Evolutionary conservation across 106 monocot genomes (phyloP), one percentile per base, ranked within the genome.

Genomic region (Dioscorea dumetorum): DNA sequence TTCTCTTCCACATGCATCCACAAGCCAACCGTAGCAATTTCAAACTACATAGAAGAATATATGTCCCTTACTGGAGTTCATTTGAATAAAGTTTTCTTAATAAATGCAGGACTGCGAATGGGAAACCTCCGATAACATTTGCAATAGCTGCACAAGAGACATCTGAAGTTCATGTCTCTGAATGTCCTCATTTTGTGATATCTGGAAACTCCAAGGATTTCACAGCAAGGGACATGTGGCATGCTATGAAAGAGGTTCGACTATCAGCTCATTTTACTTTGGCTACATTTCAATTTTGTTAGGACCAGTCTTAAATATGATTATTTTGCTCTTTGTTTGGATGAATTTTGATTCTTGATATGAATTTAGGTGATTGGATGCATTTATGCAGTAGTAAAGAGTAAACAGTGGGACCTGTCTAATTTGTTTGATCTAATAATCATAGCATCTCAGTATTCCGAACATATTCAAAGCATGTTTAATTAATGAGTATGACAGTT

Each of bases 131-230:
- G 60, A 80, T 97, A 49, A 92, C 92, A 70, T 97, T 84, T 73
- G 91, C 89, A 48, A 84, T 97, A 59, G 97, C 97, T 33, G 88
- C 92, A 77, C 82, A 97, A 77, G 89, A 89, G 63, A 89, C 88
- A 58, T 62, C 59, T 62, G 73, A 89, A 76, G 81, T 92, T 68
- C 84, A 82, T 58, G 78, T 97, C 67, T 92, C 97, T 33, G 78
- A 76, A 61, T 97, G 92, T 58, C 88, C 91, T 56, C 78, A 23
- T 71, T 97, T 92, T 52, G 60, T 77, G 21, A 63, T 89, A 74
- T 84, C 80, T 71, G 84, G 88, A 75, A 82, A 77, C 22, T 78
- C 78, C 49, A 71, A 73, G 50, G 74, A 64, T 54, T 79, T 89
- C 53, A 81, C 89, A 34, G 97, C 92, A 31, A 76, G 50, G 24